Evolutionary conservation across 805 yeast genomes (phyloP), one percentile per base, ranked within the genome.

Genomic region (Nakazawaea pomicola): DNA sequence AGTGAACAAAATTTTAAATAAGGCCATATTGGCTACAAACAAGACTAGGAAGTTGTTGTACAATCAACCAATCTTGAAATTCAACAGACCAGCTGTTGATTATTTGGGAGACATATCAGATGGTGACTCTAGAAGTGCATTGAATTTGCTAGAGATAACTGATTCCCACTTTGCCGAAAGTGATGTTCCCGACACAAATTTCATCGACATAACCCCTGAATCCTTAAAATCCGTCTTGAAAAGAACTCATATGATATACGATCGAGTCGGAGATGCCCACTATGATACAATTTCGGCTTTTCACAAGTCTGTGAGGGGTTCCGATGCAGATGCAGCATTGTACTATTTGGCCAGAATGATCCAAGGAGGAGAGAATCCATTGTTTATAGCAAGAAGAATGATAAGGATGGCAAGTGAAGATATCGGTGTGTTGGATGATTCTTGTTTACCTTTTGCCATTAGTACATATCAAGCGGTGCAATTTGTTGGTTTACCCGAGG

Each of bases 221-320:
- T 46, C 57, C 14, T 48, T 81, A 29, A 66, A 73, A 32, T 41
- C 58, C 47, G 50, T 74, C 37, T 48, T 78, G 54, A 51, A 68
- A 55, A 61, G 77, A 55, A 71, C 80, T 1, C 73, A 72, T 38
- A 67, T 76, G 60, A 63, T 80, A 50, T 90, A 91, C 56, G 98
- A 93, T 58, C 70, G 86, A 35, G 80, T 78, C 25, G 97, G 97
- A 1, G 99, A 93, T 51, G 77, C 79, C 4, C 99, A 93, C 58
- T 93, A 93, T 59, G 99, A 93, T 57, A 78, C 95, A 1, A 93
- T 93, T 6, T 85, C 95, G 11, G 99, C 99, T 1, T 84, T 93
- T 49, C 99, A 93, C 63, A 93, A 93, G 55, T 76, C 95, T 0
- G 76, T 93, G 0, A 70, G 99, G 43, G 99, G 99, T 0, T 74